phyloP scores from a whole-genome alignment of 2,329 filamentous ascomycete genomes.

The Trematosphaeria pertusa region DNA sequence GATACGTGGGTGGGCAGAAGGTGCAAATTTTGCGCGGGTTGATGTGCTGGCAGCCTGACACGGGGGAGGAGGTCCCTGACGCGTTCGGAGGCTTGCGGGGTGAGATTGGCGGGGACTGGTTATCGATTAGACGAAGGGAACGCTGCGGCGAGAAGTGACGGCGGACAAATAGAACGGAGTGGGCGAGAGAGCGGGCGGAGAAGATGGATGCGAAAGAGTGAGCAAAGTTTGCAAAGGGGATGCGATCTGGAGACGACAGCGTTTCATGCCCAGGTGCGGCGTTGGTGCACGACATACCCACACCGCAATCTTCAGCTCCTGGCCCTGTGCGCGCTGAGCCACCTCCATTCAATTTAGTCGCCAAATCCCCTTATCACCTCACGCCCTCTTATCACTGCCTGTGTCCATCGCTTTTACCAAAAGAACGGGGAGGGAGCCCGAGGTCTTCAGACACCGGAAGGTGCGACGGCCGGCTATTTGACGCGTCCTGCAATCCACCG shows the following conservation, averaged over 20 bases:
- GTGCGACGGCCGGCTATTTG: too few relatives aligned
- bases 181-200: too few relatives aligned
- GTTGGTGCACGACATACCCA: not conserved
- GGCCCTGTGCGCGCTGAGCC: not conserved
- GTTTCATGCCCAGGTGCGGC: not conserved
- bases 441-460: too few relatives aligned
- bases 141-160: not conserved
- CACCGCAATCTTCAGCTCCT: conserved; percentile 1
- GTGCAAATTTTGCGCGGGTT: conserved; percentile 17
- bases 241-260: too few relatives aligned
- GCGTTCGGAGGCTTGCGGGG: conserved; percentile 34
- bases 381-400: too few relatives aligned
- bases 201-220: not conserved
- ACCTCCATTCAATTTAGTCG: too few relatives aligned
- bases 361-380: conserved; percentile 2
- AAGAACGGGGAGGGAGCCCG: too few relatives aligned
- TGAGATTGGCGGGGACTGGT: conserved; percentile 23
- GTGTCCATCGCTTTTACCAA: too few relatives aligned
- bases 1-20: conserved; percentile 23
- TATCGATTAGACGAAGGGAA: conserved; percentile 1
- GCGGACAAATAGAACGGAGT: too few relatives aligned
- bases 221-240: not conserved
- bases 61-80: conserved; percentile 17
- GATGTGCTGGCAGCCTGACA: conserved; percentile 29
- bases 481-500: too few relatives aligned